A percentile compares a stretch with the other conserved stretches of the same genome.
phyloP scores from a whole-genome alignment of 2,329 filamentous ascomycete species.

The Calonectria henricotiae region DNA sequence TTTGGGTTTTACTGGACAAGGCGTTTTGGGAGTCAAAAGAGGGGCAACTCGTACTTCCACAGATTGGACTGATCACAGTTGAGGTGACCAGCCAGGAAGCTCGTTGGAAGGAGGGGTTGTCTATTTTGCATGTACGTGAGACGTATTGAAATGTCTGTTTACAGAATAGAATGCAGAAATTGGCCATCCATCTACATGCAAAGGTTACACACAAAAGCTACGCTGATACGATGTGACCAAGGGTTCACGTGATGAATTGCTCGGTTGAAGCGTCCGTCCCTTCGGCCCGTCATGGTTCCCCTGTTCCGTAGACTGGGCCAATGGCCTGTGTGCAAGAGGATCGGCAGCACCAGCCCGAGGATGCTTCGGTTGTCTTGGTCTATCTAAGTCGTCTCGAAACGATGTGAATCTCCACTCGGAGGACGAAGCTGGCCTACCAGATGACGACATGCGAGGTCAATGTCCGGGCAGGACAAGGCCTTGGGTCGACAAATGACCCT shows the following conservation, averaged over 20 bases:
- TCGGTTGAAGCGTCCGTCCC: conserved; percentile 8
- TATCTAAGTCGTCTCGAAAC: background rate
- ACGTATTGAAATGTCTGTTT: background rate
- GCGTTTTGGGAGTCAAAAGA: conserved; percentile 27
- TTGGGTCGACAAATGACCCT: background rate
- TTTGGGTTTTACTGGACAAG: conserved; percentile 20
- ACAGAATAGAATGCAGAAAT: conserved; percentile 24
- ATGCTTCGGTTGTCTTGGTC: background rate
- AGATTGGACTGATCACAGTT: background rate
- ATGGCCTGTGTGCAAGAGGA: background rate
- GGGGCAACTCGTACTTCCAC: background rate
- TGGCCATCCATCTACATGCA: background rate
- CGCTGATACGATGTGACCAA: background rate
- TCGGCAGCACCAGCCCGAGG: conserved; percentile 14
- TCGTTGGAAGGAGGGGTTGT: background rate
- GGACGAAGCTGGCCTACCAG: conserved; percentile 10
- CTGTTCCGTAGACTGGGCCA: conserved; percentile 17
- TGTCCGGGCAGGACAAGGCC: background rate
- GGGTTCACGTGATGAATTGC: background rate
- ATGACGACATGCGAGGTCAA: too few species aligned
- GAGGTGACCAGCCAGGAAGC: conserved; percentile 2
- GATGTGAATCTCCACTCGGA: conserved; percentile 2
- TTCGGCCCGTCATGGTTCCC: conserved; percentile 32
- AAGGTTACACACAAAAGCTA: background rate
- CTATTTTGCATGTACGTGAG: conserved; percentile 6